phyloP scores from a whole-genome alignment of 176 grass and related monocot species.

The Zea mays region Zm-B73-REFERENCE-NAM-5.0 NC_050101.1:121473501-121474000 shows the following conservation, averaged over 20 bases:
- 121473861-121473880: constrained; percentile 50
- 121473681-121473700: constrained; percentile 20
- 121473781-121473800: constrained; percentile 97
- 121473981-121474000: not conserved
- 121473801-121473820: constrained; percentile 75
- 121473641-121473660: constrained; percentile 38
- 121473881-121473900: not conserved
- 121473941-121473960: not conserved
- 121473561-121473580: not conserved
- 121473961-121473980: not conserved
- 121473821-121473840: constrained; percentile 50
- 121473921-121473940: constrained; percentile 25
- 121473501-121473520: not conserved
- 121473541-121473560: constrained; percentile 23
- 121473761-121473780: constrained; percentile 99
- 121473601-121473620: constrained; percentile 15
- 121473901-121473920: not conserved
- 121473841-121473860: constrained; percentile 63
- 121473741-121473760: constrained; percentile 70
- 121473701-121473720: constrained; percentile 13
- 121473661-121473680: constrained; percentile 26
- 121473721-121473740: constrained; percentile 59
- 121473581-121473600: constrained; percentile 39
- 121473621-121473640: not conserved
- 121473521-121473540: not conserved